Evolutionary conservation across 1,139 yeast genomes (phyloP).

Genomic region (Candida labiduridarum): DNA sequence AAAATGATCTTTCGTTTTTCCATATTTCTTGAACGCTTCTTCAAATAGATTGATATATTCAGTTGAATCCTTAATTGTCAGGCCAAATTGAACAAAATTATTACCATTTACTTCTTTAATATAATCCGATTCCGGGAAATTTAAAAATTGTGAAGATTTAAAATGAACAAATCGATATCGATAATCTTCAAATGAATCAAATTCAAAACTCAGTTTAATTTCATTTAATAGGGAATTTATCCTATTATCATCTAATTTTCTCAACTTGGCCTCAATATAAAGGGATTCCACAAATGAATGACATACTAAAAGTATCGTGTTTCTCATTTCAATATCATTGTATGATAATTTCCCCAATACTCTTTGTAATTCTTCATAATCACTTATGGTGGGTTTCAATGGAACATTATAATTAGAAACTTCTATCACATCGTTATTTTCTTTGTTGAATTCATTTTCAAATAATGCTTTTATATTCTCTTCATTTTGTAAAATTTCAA

Average conservation of each 20-base stretch:
- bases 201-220: slow-evolving; percentile 18
- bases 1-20: slow-evolving; percentile 21
- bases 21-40: slow-evolving; percentile 20
- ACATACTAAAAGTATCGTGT: slow-evolving; percentile 22
- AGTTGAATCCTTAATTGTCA: slow-evolving; percentile 9
- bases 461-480: slow-evolving; percentile 21
- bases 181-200: slow-evolving; percentile 21
- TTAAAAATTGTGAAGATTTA: slow-evolving; percentile 37
- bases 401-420: too few relatives aligned
- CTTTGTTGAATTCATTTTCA: neutral
- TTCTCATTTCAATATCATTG: slow-evolving; percentile 21
- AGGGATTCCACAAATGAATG: slow-evolving; percentile 23
- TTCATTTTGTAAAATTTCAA: slow-evolving; percentile 20
- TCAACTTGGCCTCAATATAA: slow-evolving; percentile 27
- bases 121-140: slow-evolving; percentile 26
- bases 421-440: neutral
- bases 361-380: slow-evolving; percentile 11
- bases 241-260: slow-evolving; percentile 13
- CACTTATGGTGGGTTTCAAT: neutral
- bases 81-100: slow-evolving; percentile 12
- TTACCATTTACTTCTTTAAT: slow-evolving; percentile 6
- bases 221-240: slow-evolving; percentile 16
- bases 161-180: slow-evolving; percentile 18
- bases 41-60: slow-evolving; percentile 25
- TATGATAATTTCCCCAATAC: slow-evolving; percentile 16